Evolutionary conservation across 2,329 filamentous ascomycete genomes (phyloP), one percentile per base, ranked within the genome.

Genomic region (Penicillium sp.): DNA sequence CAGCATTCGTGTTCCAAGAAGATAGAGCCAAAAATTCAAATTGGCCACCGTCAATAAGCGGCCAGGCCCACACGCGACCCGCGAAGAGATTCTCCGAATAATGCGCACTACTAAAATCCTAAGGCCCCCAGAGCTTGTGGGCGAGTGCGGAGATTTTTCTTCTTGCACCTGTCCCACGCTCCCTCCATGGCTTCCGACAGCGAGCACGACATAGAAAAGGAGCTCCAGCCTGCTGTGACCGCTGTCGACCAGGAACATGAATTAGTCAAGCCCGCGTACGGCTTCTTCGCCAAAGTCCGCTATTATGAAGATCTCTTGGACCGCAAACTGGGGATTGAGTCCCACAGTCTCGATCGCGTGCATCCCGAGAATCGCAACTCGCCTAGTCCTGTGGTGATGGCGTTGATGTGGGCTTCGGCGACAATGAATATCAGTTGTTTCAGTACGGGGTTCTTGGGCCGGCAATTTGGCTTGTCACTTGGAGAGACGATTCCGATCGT

Each of bases 371-470:
- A 62, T 7, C 68, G 66, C 15, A 75, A 76, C 59, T 74, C 75
- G 53, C 63, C 76, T 49, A 71, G 72, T 53, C 24, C 46, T 2
- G 8, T 52, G 7, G 51, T 54, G 6, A 82, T 81, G 79, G 78
- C 76, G 10, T 64, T 80, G 51, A 70, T 82, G 53, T 82, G 79
- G 79, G 77, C 79, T 21, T 76, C 73, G 39, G 75, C 73, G 9
- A 80, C 77, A 1, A 76, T 81, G 73, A 81, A 81, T 59, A 71
- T 76, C 24, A 76, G 73, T 36, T 81, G 78, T 61, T 80, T 81
- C 52, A 71, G 77, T 3, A 79, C 77, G 0, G 79, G 79, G 6
- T 80, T 82, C 50, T 61, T 82, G 49, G 79, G 79, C 5, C 73
- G 70, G 67, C 70, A 79, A 54, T 71, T 81, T 39, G 79, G 78